Evolutionary conservation across 805 yeast species (phyloP), one percentile per base, ranked within the genome.

Genomic region (Wickerhamiella occidentalis): DNA sequence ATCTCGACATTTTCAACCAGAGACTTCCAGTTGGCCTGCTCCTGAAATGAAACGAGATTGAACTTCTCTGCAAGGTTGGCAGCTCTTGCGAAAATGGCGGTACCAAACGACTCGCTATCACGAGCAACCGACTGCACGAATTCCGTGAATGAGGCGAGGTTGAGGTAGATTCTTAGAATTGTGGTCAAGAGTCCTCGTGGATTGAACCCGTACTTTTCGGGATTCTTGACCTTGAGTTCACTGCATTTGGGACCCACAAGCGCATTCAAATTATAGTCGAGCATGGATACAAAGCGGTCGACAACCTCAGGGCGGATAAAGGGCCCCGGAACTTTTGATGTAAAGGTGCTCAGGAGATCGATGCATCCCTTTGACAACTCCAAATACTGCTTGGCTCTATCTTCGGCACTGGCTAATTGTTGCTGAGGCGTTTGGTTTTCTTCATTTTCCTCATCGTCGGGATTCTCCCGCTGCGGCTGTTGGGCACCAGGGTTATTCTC

Each of bases 211-310:
- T 87, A 88, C 56, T 79, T 77, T 55, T 81, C 85, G 0, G 96
- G 96, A 54, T 82, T 74, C 52, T 75, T 73, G 25, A 92, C 98
- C 61, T 85, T 86, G 58, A 92, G 74, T 46, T 83, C 87, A 8
- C 88, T 77, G 68, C 95, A 88, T 61, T 83, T 82, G 13, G 97
- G 96, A 0, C 99, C 99, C 22, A 87, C 96, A 65, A 92, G 71
- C n/a, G 90, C 86, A 45, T 79, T 83, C 53, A 92, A 69, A 62
- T 92, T 92, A 66, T 88, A 90, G 67, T 92, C 83, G 62, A 92
- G 71, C 99, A 92, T 92, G 42, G 95, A 87, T 0, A 98, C 95
- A 54, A 92, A 70, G 64, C 98, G 75, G 58, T 87, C 95, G 38
- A 90, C 95, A 59, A 92, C 80, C 65, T 92, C 98, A 1, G 85